Evolutionary conservation across 441 rosid genomes (phyloP), one percentile per base, ranked within the genome.

Genomic region (Francoa sonchifolia): DNA sequence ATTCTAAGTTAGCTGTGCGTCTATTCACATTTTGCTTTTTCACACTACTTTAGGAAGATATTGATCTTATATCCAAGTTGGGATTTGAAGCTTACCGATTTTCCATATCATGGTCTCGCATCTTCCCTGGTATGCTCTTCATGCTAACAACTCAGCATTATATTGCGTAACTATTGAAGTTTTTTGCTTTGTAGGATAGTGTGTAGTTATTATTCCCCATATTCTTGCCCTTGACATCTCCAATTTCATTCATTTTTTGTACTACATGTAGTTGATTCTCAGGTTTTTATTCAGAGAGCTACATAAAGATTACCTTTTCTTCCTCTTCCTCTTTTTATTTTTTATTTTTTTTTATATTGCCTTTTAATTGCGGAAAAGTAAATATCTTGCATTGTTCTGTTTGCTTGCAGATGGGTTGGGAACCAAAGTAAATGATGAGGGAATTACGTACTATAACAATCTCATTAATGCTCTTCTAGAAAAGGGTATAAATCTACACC

Each of bases 31-130:
- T 25, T 28, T 33, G 12, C 19, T 33, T 13, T 19, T 33, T 33
- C 19, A 3, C 9, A 13, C 6, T 18, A 40, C 19, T 20, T 36
- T 48, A 88, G 97, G 97, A 88, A 65, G 97, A 88, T 44, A 47
- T 88, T 39, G 77, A 79, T 33, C 76, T 84, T 49, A 67, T 88
- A 22, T 57, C 71, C 11, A 61, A 59, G 50, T 54, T 88, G 44
- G 97, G 97, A 19, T 84, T 88, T 50, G 54, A 47, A 36, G 97
- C 88, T 57, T 88, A 88, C 74, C 75, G 94, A 50, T 84, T 88
- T 57, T 88, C 97, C 28, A 63, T 88, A 31, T 81, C 94, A 1
- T 88, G 94, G 97, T 75, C 95, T 48, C 95, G 97, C 40, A 84
- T 88, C 57, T 84, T 71, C 45, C 94, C 92, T 10, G 94, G 96